A percentile compares a stretch with the other conserved stretches of the same genome.
phyloP scores from a whole-genome alignment of 371 early-diverging fungal genomes.

The Mortierella sp. region DNA sequence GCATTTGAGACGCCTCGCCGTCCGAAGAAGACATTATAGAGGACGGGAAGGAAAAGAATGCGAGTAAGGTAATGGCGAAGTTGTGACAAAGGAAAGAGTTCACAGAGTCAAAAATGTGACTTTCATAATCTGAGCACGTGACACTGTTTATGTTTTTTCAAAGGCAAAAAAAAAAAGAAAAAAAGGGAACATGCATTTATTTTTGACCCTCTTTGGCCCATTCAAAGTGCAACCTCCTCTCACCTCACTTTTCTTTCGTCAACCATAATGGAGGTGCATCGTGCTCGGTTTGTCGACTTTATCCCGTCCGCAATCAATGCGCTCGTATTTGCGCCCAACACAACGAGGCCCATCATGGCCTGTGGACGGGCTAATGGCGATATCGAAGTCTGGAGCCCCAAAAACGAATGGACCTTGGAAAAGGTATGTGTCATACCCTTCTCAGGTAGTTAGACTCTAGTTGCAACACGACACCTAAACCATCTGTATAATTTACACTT shows the following conservation, averaged over 20 bases:
- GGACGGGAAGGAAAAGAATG: neutral
- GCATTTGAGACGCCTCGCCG: neutral
- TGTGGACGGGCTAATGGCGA: constrained; percentile 93
- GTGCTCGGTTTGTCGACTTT: constrained; percentile 92
- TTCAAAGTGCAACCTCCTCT: constrained; percentile 11
- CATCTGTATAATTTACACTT: neutral
- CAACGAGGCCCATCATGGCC: constrained; percentile 72
- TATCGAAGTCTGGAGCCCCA: constrained; percentile 92
- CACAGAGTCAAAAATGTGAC: neutral
- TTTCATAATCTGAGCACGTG: constrained; percentile 7
- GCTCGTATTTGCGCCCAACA: constrained; percentile 78
- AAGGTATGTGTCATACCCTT: constrained; percentile 60
- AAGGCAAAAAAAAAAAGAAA: constrained; percentile 18
- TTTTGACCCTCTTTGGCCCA: constrained; percentile 11
- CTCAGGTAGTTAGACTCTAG: neutral
- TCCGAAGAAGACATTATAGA: neutral
- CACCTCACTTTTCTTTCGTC: constrained; percentile 3
- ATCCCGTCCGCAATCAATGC: constrained; percentile 88
- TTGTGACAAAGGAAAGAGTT: neutral
- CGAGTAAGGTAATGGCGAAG: neutral
- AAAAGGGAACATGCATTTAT: constrained; percentile 1
- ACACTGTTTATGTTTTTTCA: constrained; percentile 27
- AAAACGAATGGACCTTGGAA: constrained; percentile 71
- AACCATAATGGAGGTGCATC: constrained; percentile 80
- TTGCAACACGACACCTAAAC: no score